A percentile compares a stretch with the other conserved stretches of the same genome.
Conservation (phyloP, 208 protist species). For the Acanthamoeba royreba region DNA sequence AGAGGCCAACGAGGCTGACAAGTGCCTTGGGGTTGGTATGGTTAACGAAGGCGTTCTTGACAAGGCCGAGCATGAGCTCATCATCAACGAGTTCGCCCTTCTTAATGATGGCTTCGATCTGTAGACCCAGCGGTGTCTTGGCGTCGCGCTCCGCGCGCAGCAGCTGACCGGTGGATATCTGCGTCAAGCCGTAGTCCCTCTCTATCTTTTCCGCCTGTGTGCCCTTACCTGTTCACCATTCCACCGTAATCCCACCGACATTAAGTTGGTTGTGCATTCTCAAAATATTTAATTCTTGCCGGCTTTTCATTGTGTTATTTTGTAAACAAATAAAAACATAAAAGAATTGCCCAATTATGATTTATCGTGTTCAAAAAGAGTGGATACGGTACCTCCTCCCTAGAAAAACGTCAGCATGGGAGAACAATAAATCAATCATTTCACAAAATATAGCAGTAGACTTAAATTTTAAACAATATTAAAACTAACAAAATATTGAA, state of each 20-base stretch:
- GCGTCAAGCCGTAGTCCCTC: constrained; percentile 6
- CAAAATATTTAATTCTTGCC: background rate
- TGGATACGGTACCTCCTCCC: background rate
- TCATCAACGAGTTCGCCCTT: constrained; percentile 33
- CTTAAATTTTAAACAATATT: background rate
- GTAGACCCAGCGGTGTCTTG: background rate
- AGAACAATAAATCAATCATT: background rate
- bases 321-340: background rate
- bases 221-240: background rate
- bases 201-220: background rate
- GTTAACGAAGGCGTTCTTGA: background rate
- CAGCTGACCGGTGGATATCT: constrained; percentile 27
- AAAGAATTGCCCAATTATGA: background rate
- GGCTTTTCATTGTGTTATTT: background rate
- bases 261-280: background rate
- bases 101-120: background rate
- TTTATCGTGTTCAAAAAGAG: background rate
- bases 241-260: too few relatives aligned
- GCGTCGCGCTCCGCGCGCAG: background rate
- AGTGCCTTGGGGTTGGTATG: background rate
- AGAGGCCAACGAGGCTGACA: background rate
- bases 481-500: too few relatives aligned
- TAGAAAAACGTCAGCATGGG: background rate
- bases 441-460: background rate
- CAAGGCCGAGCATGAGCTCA: constrained; percentile 23